A percentile compares a stretch with the other conserved stretches of the same genome.
Evolutionary conservation across 2,329 filamentous ascomycete species (phyloP).

Genomic region (Aspergillus sclerotialis): DNA sequence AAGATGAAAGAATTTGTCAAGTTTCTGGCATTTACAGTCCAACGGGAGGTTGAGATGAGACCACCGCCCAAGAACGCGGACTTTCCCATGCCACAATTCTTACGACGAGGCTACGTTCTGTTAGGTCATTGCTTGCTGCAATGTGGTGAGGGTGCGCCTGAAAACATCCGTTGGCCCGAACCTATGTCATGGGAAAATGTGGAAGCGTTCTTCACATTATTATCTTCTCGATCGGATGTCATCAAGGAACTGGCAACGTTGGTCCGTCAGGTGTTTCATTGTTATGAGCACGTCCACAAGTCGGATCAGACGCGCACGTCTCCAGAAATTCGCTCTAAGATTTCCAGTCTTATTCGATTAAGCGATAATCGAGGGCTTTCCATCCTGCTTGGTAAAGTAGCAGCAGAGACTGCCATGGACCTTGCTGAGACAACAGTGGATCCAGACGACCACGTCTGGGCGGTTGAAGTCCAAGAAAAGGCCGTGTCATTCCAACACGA

Average conservation of each 20-base stretch:
- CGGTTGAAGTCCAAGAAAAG: slow-evolving; percentile 30
- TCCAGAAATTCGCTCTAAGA: slow-evolving; percentile 18
- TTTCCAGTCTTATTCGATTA: slow-evolving; percentile 18
- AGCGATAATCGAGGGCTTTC: slow-evolving; percentile 15
- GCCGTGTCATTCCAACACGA: slow-evolving; percentile 15
- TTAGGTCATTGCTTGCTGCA: slow-evolving; percentile 23
- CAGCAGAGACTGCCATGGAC: slow-evolving; percentile 33
- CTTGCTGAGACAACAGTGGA: slow-evolving; percentile 33
- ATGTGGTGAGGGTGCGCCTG: slow-evolving; percentile 15
- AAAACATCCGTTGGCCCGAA: slow-evolving; percentile 5
- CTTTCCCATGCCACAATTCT: slow-evolving; percentile 14
- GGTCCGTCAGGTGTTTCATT: slow-evolving; percentile 26
- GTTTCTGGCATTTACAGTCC: slow-evolving; percentile 16
- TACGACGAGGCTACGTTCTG: slow-evolving; percentile 27
- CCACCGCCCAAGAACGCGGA: slow-evolving; percentile 2
- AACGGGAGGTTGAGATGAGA: slow-evolving; percentile 15
- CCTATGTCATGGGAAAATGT: slow-evolving; percentile 15
- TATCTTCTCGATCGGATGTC: slow-evolving; percentile 23
- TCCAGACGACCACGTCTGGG: slow-evolving; percentile 33
- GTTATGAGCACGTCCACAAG: slow-evolving; percentile 20
- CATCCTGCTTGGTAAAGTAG: slow-evolving; percentile 26
- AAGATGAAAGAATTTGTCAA: slow-evolving; percentile 20
- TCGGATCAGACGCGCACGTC: slow-evolving; percentile 17
- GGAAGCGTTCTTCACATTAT: slow-evolving; percentile 21
- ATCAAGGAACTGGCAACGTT: slow-evolving; percentile 29